Percentiles rank a stretch among this genome's conserved stretches.
phyloP scores from a whole-genome alignment of 768 basidiomycete genomes.

The Pulveroboletus frians region DNA sequence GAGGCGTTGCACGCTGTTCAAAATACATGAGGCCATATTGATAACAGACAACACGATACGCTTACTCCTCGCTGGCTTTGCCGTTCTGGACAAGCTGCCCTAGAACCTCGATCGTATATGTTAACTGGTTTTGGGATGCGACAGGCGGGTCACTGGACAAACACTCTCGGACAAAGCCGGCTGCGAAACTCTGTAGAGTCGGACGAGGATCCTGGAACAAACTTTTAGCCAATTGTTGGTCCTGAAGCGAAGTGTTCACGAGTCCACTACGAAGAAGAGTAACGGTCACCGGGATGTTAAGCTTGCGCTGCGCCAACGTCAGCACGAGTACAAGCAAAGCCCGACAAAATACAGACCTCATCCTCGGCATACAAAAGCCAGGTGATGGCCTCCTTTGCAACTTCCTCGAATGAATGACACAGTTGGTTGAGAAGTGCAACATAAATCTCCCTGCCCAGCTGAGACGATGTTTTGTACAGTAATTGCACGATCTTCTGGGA shows the following conservation, averaged over 20 bases:
- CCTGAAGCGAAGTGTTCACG: conserved; percentile 70
- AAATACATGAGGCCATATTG: background rate
- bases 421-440: conserved; percentile 84
- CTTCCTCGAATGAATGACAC: conserved; percentile 85
- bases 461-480: conserved; percentile 81
- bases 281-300: conserved; percentile 90
- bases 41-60: conserved; percentile 10
- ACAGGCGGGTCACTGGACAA: conserved; percentile 76
- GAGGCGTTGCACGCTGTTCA: conserved; percentile 56
- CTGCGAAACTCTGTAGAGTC: conserved; percentile 73
- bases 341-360: conserved; percentile 51
- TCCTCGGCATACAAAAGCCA: conserved; percentile 98
- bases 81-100: conserved; percentile 65
- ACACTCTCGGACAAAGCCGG: conserved; percentile 82
- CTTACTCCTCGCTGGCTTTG: conserved; percentile 84
- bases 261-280: conserved; percentile 82
- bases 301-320: conserved; percentile 67
- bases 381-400: conserved; percentile 92
- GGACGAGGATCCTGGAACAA: conserved; percentile 74
- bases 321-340: background rate
- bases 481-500: conserved; percentile 97
- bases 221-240: conserved; percentile 86
- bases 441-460: conserved; percentile 89
- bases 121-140: conserved; percentile 74
- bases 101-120: conserved; percentile 75